Evolutionary conservation across 768 basidiomycete species (phyloP), one percentile per base, ranked within the genome.

Genomic region (Rickenella mellea): DNA sequence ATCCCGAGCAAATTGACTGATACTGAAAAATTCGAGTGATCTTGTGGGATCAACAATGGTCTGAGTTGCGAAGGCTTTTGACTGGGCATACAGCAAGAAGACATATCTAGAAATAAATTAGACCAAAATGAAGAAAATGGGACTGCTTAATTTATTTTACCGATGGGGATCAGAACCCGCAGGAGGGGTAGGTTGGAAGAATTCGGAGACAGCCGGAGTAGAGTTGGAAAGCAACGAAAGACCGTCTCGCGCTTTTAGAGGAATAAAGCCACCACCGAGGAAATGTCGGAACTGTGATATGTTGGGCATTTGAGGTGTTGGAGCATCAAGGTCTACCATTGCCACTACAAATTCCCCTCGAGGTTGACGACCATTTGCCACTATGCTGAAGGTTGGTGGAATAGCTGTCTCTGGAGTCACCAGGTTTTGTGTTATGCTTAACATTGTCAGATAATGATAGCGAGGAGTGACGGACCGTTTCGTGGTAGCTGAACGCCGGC

Each of bases 321-420:
- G 71, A 8, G 67, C 71, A 47, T 75, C 73, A 4, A 67, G 73
- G 46, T 73, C 72, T 3, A 74, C 66, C 8, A 61, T 49, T 0
- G 66, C 65, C 9, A 75, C 50, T 12, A 75, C 68, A 50, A 70
- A 75, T 0, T 71, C 70, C 0, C 69, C 71, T 11, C 33, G 19
- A 6, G 33, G 33, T 3, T 17, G 7, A 22, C 33, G 33, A 17
- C 19, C 10, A 22, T 7, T 11, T 10, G 10, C 33, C 15, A 19
- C 19, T 4, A 36, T 22, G 24, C 33, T 22, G 24, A 36, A 36
- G 9, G 24, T 22, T 3, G 33, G 33, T 12, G 33, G 33, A 17
- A 36, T 36, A 19, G 33, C 33, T 4, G 33, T 36, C 15, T 36
- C 33, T 36, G n/a, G n/a, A n/a, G 33, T 15, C 19, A 5, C 33